Evolutionary conservation across 441 rosid genomes (phyloP).

Genomic region (Bruguiera hainesii): DNA sequence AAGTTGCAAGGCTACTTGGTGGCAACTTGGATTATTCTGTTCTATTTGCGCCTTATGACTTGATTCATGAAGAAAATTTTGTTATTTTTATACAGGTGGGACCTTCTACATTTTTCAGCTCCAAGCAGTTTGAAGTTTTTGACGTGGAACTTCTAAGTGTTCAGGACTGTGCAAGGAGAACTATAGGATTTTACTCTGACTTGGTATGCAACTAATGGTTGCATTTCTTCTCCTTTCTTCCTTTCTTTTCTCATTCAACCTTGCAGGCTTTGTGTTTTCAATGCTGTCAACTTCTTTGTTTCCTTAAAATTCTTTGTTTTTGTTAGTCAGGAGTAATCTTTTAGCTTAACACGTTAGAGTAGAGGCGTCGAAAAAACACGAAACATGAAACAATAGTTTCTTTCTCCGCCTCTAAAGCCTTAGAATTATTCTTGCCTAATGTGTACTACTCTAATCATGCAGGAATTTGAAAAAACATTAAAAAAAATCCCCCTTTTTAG

Average conservation of each 20-base stretch:
- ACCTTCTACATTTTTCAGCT: constrained; percentile 94
- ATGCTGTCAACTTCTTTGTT: not conserved
- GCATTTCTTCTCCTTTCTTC: not conserved
- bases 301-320: not conserved
- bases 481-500: too few relatives aligned
- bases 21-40: too few relatives aligned
- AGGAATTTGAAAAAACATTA: too few relatives aligned
- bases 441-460: too few relatives aligned
- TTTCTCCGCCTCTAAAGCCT: too few relatives aligned
- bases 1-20: too few relatives aligned
- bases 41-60: too few relatives aligned
- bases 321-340: not conserved
- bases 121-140: constrained; percentile 90
- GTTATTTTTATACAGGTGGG: constrained; percentile 52
- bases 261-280: not conserved
- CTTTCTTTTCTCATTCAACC: not conserved
- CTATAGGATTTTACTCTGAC: constrained; percentile 88
- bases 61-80: not conserved
- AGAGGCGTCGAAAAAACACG: too few relatives aligned
- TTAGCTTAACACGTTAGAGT: not conserved
- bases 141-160: constrained; percentile 77
- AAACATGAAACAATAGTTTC: too few relatives aligned
- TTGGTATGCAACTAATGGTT: constrained; percentile 58
- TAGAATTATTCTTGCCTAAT: too few relatives aligned
- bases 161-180: constrained; percentile 76